These are phyloP conservation scores for Suhomyces bribrorum DNA, from an alignment of 1,139 yeast genomes.

Conservation along the genomic window DNA sequence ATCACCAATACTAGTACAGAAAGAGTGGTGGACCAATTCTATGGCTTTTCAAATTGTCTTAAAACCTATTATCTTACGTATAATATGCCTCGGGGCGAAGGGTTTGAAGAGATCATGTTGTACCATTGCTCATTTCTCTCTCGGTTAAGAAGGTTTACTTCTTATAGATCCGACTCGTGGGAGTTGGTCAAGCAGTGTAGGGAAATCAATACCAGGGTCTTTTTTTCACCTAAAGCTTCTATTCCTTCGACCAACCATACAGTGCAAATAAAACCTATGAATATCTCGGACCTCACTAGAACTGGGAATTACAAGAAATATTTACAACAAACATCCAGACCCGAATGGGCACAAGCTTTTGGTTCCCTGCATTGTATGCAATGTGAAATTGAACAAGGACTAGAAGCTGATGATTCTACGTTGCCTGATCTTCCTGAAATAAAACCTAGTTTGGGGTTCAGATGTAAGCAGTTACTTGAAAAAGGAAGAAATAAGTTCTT, in stretches of 20 bases:
- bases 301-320: slow-evolving; percentile 10
- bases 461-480: background rate
- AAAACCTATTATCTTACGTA: slow-evolving; percentile 1
- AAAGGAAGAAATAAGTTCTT: background rate
- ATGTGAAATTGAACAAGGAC: background rate
- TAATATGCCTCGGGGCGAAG: background rate
- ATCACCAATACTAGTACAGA: background rate
- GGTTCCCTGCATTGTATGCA: no score
- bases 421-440: background rate
- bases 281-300: slow-evolving; percentile 1
- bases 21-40: slow-evolving; percentile 3
- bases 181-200: background rate
- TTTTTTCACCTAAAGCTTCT: background rate
- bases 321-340: slow-evolving; percentile 1
- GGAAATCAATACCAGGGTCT: background rate
- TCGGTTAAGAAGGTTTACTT: background rate
- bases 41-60: slow-evolving; percentile 4
- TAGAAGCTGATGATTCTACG: background rate
- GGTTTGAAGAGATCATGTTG: background rate
- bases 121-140: background rate
- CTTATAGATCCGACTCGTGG: background rate
- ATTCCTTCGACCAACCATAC: background rate
- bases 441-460: background rate
- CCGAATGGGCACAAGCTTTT: slow-evolving; percentile 8
- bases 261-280: slow-evolving; percentile 2